phyloP scores from a whole-genome alignment of 2,329 filamentous ascomycete species.

The Alternaria sp. region DNA sequence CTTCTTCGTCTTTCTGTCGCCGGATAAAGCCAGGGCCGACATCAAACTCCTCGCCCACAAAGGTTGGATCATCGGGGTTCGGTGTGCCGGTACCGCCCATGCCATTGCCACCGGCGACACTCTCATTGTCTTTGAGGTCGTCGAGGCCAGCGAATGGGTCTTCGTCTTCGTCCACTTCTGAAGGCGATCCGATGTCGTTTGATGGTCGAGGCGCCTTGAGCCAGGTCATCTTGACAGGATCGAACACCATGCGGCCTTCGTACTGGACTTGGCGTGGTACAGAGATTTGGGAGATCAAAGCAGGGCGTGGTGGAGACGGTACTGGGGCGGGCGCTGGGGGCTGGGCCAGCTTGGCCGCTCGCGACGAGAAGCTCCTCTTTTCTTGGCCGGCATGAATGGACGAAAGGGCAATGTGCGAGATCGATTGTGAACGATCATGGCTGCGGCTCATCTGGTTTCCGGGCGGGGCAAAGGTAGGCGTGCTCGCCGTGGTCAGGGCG shows the following conservation, averaged over 20 bases:
- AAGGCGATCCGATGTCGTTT: slow-evolving; percentile 46
- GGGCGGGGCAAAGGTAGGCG: slow-evolving; percentile 48
- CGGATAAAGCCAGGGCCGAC: slow-evolving; percentile 93
- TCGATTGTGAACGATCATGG: slow-evolving; percentile 46
- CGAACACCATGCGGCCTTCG: slow-evolving; percentile 98
- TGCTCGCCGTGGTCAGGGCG: slow-evolving; percentile 48
- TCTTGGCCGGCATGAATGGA: slow-evolving; percentile 29
- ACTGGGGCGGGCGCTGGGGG: slow-evolving; percentile 53
- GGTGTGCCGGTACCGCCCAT: slow-evolving; percentile 25
- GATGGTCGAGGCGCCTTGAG: slow-evolving; percentile 68
- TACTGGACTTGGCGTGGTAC: slow-evolving; percentile 84
- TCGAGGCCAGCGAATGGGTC: slow-evolving; percentile 96
- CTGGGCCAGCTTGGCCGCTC: slow-evolving; percentile 40
- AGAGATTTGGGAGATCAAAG: slow-evolving; percentile 90
- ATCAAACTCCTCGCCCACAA: slow-evolving; percentile 94
- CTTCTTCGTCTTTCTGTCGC: slow-evolving; percentile 88
- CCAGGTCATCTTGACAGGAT: slow-evolving; percentile 97
- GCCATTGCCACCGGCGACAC: slow-evolving; percentile 35
- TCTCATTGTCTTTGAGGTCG: slow-evolving; percentile 75
- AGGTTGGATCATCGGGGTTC: slow-evolving; percentile 38
- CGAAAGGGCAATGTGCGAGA: slow-evolving; percentile 52
- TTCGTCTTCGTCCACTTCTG: slow-evolving; percentile 80
- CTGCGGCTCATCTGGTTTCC: slow-evolving; percentile 35
- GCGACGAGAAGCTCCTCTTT: slow-evolving; percentile 51
- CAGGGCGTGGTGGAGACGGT: slow-evolving; percentile 64